Base-by-base conservation (phyloP, 2,329 filamentous ascomycete genomes). In the Drechslera avenae region DNA sequence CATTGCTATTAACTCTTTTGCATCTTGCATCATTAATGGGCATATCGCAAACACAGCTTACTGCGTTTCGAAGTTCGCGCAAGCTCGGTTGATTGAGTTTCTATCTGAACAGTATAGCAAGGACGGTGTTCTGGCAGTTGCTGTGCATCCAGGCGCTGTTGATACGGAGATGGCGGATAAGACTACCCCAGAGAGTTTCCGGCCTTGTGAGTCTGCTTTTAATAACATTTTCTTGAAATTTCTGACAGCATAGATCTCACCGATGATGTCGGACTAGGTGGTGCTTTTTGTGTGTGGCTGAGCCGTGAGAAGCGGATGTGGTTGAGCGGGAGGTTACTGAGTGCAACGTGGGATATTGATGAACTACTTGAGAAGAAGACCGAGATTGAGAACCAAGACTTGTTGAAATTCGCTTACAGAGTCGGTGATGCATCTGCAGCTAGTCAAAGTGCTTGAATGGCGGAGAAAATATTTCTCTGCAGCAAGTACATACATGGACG, bases 31-130 rank as follows among this genome's bases (percentile, higher is more conserved):
- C 3, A 64, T 72, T 2, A 60, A 64, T 5, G 76, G 75, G 0
- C 65, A 70, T 4, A 73, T 76, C 39, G 76, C 74, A 1, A 78
- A 76, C 52, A 64, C 62, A 5, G 63, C 60, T 28, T 69, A 70
- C 41, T 69, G 64, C 37, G 39, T 72, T 0, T 64, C 58, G 12
- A 69, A 70, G 39, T 64, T 70, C 42, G 66, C 67, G 14, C 67
- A 69, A 23, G 61, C 52, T 3, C 40, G 69, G 9, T 18, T 71
- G 3, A 40, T 67, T 0, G 67, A 72, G 52, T 63, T 63, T 30
- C 8, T 71, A 1, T 40, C 51, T 0, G 66, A 68, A 42, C 65
- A 67, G 43, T 67, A 58, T 53, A 57, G 49, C 0, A 41, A 39
- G 1, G 63, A 68, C 7, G 67, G 64, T 1, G 28, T 72, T 13